Percentiles rank a stretch among this genome's conserved stretches.
These are phyloP conservation scores for Phytophthora capsici DNA, from an alignment of 352 stramenopile genomes.

Conservation along the genomic window DNA sequence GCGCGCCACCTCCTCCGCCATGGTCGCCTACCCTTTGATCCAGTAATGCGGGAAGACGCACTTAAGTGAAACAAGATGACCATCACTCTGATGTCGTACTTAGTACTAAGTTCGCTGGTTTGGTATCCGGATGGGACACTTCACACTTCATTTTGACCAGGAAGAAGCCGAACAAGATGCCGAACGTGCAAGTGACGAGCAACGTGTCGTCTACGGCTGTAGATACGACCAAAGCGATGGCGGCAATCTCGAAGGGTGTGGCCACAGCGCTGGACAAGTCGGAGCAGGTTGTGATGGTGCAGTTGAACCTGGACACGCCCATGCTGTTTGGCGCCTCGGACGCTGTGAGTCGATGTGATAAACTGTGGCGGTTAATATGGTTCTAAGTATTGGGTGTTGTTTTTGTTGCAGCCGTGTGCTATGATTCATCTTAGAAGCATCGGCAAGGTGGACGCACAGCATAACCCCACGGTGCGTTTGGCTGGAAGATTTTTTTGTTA, in stretches of 20 bases:
- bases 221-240: constrained; percentile 37
- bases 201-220: constrained; percentile 50
- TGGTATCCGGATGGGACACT: not conserved
- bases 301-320: constrained; percentile 53
- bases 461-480: constrained; percentile 48
- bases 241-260: constrained; percentile 49
- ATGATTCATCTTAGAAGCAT: constrained; percentile 65
- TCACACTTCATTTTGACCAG: not conserved
- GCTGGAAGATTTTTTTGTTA: not conserved
- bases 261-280: constrained; percentile 53
- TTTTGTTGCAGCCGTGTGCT: constrained; percentile 49
- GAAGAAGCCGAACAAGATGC: constrained; percentile 35
- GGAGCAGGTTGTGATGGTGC: constrained; percentile 65
- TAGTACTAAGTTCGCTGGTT: too few species aligned
- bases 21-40: constrained; percentile 22
- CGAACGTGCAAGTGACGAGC: constrained; percentile 58
- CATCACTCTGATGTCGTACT: too few species aligned
- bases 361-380: too few species aligned
- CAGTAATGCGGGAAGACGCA: not conserved
- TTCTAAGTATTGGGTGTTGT: not conserved
- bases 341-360: constrained; percentile 35
- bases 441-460: constrained; percentile 54
- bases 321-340: constrained; percentile 63
- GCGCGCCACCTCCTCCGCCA: constrained; percentile 91
- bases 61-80: not conserved